Percentiles rank a stretch among this genome's conserved stretches.
Evolutionary conservation across 805 yeast species (phyloP).

Genomic region (Metschnikowia drakensbergensis): DNA sequence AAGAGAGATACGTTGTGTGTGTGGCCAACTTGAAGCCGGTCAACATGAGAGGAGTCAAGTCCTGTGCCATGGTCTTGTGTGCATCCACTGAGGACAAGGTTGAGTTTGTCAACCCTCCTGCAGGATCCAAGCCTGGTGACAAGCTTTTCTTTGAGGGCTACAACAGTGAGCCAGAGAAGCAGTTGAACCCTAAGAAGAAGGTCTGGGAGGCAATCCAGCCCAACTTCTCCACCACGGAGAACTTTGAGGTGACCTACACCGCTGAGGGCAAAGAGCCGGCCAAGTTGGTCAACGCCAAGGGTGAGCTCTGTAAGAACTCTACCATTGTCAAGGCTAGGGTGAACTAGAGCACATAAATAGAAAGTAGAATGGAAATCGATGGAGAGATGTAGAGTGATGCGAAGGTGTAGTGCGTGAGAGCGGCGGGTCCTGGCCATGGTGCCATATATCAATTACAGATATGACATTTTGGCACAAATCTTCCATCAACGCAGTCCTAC

Average conservation of each 20-base stretch:
- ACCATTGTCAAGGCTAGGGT: conserved; percentile 76
- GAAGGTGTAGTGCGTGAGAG: background rate
- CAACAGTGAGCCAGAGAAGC: conserved; percentile 85
- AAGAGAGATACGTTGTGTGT: conserved; percentile 82
- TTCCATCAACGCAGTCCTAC: too few relatives aligned
- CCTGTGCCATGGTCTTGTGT: conserved; percentile 95
- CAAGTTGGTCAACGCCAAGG: conserved; percentile 74
- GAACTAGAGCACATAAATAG: conserved; percentile 42
- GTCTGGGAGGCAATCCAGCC: conserved; percentile 96
- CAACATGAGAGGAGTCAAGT: conserved; percentile 94
- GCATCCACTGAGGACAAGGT: conserved; percentile 71
- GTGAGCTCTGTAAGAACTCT: conserved; percentile 71
- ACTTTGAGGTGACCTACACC: conserved; percentile 74
- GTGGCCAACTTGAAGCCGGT: conserved; percentile 98
- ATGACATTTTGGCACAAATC: too few relatives aligned
- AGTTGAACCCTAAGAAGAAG: conserved; percentile 96
- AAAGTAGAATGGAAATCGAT: background rate
- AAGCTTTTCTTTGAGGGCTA: conserved; percentile 91
- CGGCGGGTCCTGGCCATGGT: too few relatives aligned
- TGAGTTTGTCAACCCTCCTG: conserved; percentile 94
- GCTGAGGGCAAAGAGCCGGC: conserved; percentile 71
- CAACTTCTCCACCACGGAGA: conserved; percentile 73
- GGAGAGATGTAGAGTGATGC: background rate
- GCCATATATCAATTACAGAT: too few relatives aligned
- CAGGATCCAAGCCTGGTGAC: conserved; percentile 91